Evolutionary conservation across 805 yeast species (phyloP), one percentile per base, ranked within the genome.

Genomic region (Teunomyces panamensis): DNA sequence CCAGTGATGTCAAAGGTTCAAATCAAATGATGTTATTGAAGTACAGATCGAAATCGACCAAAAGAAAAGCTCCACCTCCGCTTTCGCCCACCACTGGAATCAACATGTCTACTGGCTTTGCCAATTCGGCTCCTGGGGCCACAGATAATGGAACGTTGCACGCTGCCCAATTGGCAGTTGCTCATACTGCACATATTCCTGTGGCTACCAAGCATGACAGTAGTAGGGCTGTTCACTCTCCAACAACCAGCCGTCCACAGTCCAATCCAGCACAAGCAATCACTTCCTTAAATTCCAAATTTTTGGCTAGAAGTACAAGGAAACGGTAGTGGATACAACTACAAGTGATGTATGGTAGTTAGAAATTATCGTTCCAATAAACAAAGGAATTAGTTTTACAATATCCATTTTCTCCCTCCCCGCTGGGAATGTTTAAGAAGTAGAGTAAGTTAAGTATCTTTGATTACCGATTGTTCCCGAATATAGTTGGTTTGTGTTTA

Each of bases 261-360:
- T n/a, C 44, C 7, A 39, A 28, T 8, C 42, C 66, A 58, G 27
- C 41, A 8, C 41, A 37, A 29, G 30, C 41, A 24, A 73, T 82
- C 16, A 81, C 86, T 2, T 68, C 81, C 11, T 69, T 77, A 77
- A 83, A 81, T 59, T 83, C 88, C 5, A 80, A 79, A 56, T 69
- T 84, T 42, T 63, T 84, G 49, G 83, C 87, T 4, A 66, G 88
- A 56, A 77, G 82, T 44, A 69, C 72, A 17, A 64, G 82, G 51
- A 75, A 69, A 46, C 75, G 69, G 58, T 65, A 54, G 10, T n/a
- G 41, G 32, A 30, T 39, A 14, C 30, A 36, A 30, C 14, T 17
- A 24, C 35, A 41, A 36, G 44, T 20, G 24, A 20, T 20, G 24
- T 5, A 20, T 4, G 5, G 24, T 20, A 20, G 5, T 5, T 20